Evolutionary conservation across 192 early-diverging fungal species (phyloP).

Genomic region (Bifiguratus adelaidae): DNA sequence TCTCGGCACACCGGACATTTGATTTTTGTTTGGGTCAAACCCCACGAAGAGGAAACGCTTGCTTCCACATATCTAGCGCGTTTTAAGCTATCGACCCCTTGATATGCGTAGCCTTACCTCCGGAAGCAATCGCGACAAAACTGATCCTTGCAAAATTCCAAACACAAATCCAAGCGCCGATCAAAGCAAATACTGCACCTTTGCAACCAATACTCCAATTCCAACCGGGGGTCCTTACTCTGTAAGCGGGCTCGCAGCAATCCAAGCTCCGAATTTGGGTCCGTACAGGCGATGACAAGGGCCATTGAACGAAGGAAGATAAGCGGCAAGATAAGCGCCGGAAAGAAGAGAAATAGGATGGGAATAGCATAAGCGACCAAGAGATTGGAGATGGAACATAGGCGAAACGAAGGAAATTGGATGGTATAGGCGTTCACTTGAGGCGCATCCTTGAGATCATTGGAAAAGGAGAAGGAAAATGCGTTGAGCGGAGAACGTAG

Average conservation of each 20-base stretch:
- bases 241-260: neutral
- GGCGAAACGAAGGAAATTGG: neutral
- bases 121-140: conserved; percentile 43
- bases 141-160: conserved; percentile 43
- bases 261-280: neutral
- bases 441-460: too few species aligned
- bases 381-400: conserved; percentile 11
- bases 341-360: conserved; percentile 24
- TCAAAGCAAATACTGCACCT: conserved; percentile 51
- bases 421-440: too few species aligned
- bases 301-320: conserved; percentile 21
- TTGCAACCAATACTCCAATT: conserved; percentile 41
- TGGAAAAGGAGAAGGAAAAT: too few species aligned
- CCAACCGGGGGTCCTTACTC: conserved; percentile 6
- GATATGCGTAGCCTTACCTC: conserved; percentile 14
- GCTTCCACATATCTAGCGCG: neutral
- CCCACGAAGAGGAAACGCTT: conserved; percentile 27
- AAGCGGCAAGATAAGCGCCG: conserved; percentile 18
- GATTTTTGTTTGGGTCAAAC: conserved; percentile 40
- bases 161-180: conserved; percentile 38
- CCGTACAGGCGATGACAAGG: conserved; percentile 10
- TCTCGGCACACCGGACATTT: conserved; percentile 47
- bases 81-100: neutral
- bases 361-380: conserved; percentile 25
- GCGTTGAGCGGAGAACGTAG: too few species aligned